phyloP scores from a whole-genome alignment of 2,329 filamentous ascomycete genomes.

The Hortaea sp. region DNA sequence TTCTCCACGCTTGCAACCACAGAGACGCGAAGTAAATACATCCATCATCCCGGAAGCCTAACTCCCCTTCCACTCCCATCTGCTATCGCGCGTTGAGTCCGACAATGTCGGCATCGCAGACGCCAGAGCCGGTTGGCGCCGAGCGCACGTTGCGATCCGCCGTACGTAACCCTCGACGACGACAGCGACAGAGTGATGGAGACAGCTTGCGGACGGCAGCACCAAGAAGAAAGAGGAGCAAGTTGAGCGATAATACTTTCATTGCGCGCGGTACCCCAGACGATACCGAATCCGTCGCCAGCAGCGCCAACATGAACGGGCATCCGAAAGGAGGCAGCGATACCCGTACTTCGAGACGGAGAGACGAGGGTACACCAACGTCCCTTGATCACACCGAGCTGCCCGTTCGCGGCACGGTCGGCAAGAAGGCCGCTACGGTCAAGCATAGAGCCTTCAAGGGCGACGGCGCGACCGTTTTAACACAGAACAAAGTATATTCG shows the following conservation, averaged over 20 bases:
- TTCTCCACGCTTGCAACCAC: not conserved
- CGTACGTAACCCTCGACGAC: constrained; percentile 35
- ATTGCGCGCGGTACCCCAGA: constrained; percentile 12
- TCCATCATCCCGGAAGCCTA: not conserved
- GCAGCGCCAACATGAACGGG: constrained; percentile 12
- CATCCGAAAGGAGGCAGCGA: constrained; percentile 1
- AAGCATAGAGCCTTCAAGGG: constrained; percentile 18
- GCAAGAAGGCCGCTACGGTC: constrained; percentile 12
- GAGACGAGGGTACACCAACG: constrained; percentile 2
- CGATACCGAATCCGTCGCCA: constrained; percentile 2
- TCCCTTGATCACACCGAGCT: constrained; percentile 8
- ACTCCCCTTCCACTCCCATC: not conserved
- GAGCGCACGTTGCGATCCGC: constrained; percentile 24
- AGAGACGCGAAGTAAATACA: not conserved
- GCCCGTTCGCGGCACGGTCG: constrained; percentile 13
- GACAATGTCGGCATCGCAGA: constrained; percentile 6
- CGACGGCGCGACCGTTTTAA: constrained; percentile 37
- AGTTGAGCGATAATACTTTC: constrained; percentile 35
- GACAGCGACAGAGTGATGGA: constrained; percentile 35
- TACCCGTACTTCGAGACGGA: not conserved
- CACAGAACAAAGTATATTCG: constrained; percentile 73
- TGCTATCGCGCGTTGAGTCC: not conserved
- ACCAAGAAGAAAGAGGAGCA: constrained; percentile 38
- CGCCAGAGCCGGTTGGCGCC: constrained; percentile 10
- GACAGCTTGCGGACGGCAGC: constrained; percentile 32